Base-by-base conservation (phyloP, 805 yeast species). In the Hanseniaspora vineae region DNA sequence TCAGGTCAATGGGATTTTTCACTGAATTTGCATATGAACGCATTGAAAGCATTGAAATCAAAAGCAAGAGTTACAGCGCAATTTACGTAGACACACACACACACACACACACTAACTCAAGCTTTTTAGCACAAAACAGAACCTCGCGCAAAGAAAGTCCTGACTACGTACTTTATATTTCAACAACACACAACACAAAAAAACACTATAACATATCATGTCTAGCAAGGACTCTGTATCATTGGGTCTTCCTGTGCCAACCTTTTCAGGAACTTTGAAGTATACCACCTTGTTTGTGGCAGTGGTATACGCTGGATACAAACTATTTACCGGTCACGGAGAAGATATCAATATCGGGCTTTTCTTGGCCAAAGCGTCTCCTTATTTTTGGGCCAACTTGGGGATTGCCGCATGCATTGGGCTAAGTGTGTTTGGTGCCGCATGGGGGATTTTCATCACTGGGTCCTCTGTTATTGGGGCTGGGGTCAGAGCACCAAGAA, bases 401-500 rank as follows among this genome's bases (percentile, higher is more conserved):
- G 98, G 98, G 48, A 87, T 92, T 52, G 81, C 84, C 14, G 68
- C 80, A 46, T 90, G 98, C 68, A 88, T 94, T 56, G 97, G 97
- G 13, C 75, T 92, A 50, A 81, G 94, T 44, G 97, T 92, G 14
- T 82, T 89, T 40, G 98, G 98, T 39, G 98, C 98, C 14, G 97
- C 97, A 5, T 92, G 98, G 98, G 98, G 98, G 54, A 92, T 92
- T 55, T 92, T 90, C 65, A 77, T 92, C 52, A 90, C 97, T 2
- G 98, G 98, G 39, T 74, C 96, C 1, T 80, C 96, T 31, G 85
- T 92, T 56, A 69, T 92, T 52, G 98, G 98, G 57, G 98, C 98
- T 2, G 98, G 98, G 71, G 97, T 92, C 51, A 85, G 85, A 66
- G 92, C 96, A 13, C 98, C 98, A 46, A 75, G 97, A 64, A 94